Evolutionary conservation across 1,139 yeast genomes (phyloP).

Genomic region (Pichia sp.): DNA sequence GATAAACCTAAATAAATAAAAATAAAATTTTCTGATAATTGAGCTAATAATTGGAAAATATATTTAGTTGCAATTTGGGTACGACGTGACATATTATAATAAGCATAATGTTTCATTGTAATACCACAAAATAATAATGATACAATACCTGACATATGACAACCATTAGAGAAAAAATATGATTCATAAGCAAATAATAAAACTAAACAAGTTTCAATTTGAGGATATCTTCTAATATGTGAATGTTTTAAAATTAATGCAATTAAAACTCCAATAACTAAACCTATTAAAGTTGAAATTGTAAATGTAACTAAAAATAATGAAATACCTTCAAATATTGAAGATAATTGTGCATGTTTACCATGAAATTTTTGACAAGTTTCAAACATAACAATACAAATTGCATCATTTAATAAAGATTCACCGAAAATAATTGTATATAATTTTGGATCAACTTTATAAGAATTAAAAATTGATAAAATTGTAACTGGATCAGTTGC

Average conservation of each 20-base stretch:
- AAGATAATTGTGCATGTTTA: constrained; percentile 64
- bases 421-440: constrained; percentile 98
- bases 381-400: constrained; percentile 98
- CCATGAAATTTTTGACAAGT: constrained; percentile 97
- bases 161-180: constrained; percentile 95
- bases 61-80: constrained; percentile 96
- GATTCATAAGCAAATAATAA: constrained; percentile 90
- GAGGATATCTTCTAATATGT: constrained; percentile 88
- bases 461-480: constrained; percentile 90
- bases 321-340: constrained; percentile 90
- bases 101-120: constrained; percentile 93
- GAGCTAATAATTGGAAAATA: constrained; percentile 88
- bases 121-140: constrained; percentile 93
- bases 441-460: constrained; percentile 94
- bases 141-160: constrained; percentile 99
- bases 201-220: constrained; percentile 91
- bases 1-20: constrained; percentile 93
- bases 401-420: constrained; percentile 91
- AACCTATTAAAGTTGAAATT: constrained; percentile 86
- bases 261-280: constrained; percentile 77
- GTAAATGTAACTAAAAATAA: constrained; percentile 91
- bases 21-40: constrained; percentile 92
- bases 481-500: constrained; percentile 99
- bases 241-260: constrained; percentile 90
- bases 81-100: constrained; percentile 93